Base-by-base conservation (phyloP, 257 asterid species). In the Catharanthus roseus region DNA sequence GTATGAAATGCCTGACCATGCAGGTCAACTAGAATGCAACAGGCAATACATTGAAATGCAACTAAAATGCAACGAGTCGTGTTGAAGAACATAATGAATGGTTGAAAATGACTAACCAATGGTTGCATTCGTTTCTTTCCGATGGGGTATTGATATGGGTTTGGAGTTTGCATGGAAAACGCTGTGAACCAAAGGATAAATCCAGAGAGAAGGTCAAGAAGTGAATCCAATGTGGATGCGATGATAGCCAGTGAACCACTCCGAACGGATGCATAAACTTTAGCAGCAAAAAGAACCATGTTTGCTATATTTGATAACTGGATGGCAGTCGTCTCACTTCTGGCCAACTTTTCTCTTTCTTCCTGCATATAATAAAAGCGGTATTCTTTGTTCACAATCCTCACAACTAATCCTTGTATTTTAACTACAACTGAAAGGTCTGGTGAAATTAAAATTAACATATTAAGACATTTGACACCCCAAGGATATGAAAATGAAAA, bases 91-190 rank as follows among this genome's bases (percentile, higher is more conserved):
- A 61, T 28, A 16, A 21, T 44, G 62, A 13, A 57, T 9, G 49
- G 23, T 53, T 63, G 33, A 23, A 42, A 36, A 34, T 65, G 58
- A 79, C 88, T 84, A 77, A 84, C 88, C 88, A 84, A 80, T 57
- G 88, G 88, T 72, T 84, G 88, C 88, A 84, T 84, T 6, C 88
- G 85, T 76, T 74, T 84, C 84, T 84, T 84, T 74, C 88, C 88
- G 65, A 84, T 82, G 33, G 88, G 88, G 77, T 84, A 84, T 44
- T 71, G 84, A 65, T 84, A 84, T 6, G 88, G 88, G 41, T 84
- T 84, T 39, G 76, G 84, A 7, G 77, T 79, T 77, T 84, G 84
- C 88, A 84, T 84, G 68, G 88, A 84, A 73, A 80, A 84, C 47
- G 88, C 85, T 33, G 88, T 77, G 57, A 84, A 84, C 88, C 88